Evolutionary conservation across 2,329 filamentous ascomycete genomes (phyloP).

Genomic region (Talaromyces sp.): DNA sequence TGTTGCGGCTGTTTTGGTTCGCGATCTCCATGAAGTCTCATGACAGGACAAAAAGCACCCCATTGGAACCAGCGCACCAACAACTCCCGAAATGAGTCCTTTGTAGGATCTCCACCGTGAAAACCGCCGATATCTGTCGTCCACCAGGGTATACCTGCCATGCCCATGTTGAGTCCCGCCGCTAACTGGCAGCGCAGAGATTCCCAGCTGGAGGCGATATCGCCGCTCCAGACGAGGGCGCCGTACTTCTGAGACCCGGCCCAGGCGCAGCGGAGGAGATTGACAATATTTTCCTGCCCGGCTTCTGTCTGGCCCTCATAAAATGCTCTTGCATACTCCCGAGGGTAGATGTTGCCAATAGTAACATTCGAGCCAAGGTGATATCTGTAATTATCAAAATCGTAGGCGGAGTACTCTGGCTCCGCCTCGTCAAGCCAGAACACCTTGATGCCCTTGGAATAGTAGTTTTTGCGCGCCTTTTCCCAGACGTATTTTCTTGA

Average conservation of each 20-base stretch:
- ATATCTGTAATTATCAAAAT: conserved; percentile 66
- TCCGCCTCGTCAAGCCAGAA: conserved; percentile 71
- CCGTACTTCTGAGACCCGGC: conserved; percentile 62
- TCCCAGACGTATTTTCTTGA: conserved; percentile 60
- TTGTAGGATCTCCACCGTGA: conserved; percentile 59
- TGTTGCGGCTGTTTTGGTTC: conserved; percentile 54
- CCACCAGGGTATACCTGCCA: conserved; percentile 65
- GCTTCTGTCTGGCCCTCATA: conserved; percentile 56
- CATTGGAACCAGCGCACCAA: conserved; percentile 69
- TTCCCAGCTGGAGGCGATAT: conserved; percentile 63
- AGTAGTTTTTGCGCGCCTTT: conserved; percentile 60
- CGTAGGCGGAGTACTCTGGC: conserved; percentile 62
- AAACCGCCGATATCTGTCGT: conserved; percentile 70
- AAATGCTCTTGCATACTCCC: conserved; percentile 57
- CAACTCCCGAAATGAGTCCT: conserved; percentile 58
- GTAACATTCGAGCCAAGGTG: conserved; percentile 52
- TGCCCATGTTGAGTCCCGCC: conserved; percentile 64
- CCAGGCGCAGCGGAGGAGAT: conserved; percentile 58
- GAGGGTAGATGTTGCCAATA: conserved; percentile 61
- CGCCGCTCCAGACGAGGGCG: conserved; percentile 64
- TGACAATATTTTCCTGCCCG: conserved; percentile 58
- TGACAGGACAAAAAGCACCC: conserved; percentile 65
- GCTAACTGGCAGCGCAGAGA: conserved; percentile 59
- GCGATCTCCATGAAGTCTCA: conserved; percentile 64
- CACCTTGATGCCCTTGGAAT: conserved; percentile 57